A percentile compares a stretch with the other conserved stretches of the same genome.
Evolutionary conservation across 2,329 filamentous ascomycete species (phyloP).

Genomic region (Calonectria leucothoes): DNA sequence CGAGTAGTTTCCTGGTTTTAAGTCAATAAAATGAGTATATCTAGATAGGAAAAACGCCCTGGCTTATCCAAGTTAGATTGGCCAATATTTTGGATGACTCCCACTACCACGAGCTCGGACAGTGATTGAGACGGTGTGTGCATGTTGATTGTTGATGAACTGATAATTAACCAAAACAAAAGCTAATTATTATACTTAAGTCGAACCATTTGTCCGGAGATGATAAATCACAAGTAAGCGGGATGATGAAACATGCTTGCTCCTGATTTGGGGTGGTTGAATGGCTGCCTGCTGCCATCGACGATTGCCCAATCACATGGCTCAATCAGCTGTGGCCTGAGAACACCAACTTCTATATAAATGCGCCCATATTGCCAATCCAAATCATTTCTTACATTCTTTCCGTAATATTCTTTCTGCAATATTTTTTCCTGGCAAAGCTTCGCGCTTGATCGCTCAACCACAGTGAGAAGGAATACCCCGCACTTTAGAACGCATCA

Average conservation of each 20-base stretch:
- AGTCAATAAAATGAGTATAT: not conserved
- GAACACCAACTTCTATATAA: not conserved
- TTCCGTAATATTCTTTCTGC: not conserved
- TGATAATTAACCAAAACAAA: not conserved
- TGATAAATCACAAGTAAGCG: not conserved
- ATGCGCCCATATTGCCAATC: not conserved
- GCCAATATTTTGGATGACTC: no score
- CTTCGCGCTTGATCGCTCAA: not conserved
- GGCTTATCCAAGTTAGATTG: not conserved
- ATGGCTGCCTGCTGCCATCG: not conserved
- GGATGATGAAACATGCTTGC: not conserved
- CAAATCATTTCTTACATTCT: not conserved
- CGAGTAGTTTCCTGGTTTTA: not conserved
- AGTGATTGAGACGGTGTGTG: no score
- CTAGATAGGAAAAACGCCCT: not conserved
- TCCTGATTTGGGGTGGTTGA: not conserved
- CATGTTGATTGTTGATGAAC: not conserved
- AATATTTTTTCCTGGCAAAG: not conserved
- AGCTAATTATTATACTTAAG: not conserved
- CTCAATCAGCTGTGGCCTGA: not conserved
- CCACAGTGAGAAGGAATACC: not conserved
- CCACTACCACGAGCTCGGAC: no score
- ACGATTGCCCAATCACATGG: not conserved
- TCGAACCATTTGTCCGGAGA: not conserved
- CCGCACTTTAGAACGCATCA: not conserved